Percentiles rank a stretch among this genome's conserved stretches.
Evolutionary conservation across 148 eudicot species (phyloP).

Genomic region (Rhododendron simsii): DNA sequence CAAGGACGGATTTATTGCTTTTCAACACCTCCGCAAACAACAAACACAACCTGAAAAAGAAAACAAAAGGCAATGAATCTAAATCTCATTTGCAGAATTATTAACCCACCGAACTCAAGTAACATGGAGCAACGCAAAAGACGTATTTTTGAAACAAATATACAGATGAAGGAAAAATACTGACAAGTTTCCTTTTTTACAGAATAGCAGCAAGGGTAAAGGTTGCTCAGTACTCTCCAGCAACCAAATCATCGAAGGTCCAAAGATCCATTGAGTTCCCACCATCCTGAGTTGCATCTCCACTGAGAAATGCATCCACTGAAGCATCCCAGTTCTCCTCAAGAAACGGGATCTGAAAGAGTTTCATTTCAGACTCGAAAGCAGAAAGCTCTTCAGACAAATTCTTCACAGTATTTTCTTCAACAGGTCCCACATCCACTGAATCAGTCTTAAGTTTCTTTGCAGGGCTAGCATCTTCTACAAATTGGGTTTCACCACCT

Average conservation of each 20-base stretch:
- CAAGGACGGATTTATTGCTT: conserved; percentile 16
- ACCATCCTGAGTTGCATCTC: conserved; percentile 44
- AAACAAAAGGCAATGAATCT: conserved; percentile 18
- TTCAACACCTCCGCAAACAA: conserved; percentile 19
- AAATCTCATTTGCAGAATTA: background rate
- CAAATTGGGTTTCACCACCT: conserved; percentile 32
- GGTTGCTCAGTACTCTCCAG: conserved; percentile 43
- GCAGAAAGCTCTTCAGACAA: conserved; percentile 41
- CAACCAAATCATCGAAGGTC: conserved; percentile 60
- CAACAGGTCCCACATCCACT: conserved; percentile 25
- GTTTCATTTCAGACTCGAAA: conserved; percentile 67
- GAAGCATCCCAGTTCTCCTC: conserved; percentile 72
- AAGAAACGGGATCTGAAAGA: conserved; percentile 49
- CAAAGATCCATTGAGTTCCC: conserved; percentile 52
- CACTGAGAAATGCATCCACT: conserved; percentile 56
- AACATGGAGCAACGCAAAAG: background rate
- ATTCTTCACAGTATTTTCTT: conserved; percentile 25
- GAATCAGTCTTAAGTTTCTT: conserved; percentile 53
- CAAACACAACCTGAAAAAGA: conserved; percentile 33
- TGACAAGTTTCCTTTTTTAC: conserved; percentile 58
- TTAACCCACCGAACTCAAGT: background rate
- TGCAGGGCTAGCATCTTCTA: conserved; percentile 40
- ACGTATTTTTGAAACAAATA: background rate
- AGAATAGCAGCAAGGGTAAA: conserved; percentile 17
- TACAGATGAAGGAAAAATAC: conserved; percentile 21